phyloP scores from a whole-genome alignment of 108 stramenopile genomes.

The Asterionellopsis glacialis region DNA sequence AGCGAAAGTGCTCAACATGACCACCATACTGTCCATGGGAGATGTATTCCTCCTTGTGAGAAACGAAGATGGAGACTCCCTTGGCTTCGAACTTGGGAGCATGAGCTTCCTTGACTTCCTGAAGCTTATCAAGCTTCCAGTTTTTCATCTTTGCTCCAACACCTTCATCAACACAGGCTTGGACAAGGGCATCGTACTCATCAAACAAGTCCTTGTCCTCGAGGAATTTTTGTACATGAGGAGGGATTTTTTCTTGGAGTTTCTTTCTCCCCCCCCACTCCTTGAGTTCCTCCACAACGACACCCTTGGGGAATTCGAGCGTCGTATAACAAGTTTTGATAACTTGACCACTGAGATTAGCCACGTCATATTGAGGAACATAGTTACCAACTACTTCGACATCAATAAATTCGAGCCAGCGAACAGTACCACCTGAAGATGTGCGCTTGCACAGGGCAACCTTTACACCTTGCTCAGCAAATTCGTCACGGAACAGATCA shows the following conservation, averaged over 20 bases:
- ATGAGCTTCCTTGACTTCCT: constrained; percentile 26
- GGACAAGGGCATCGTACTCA: constrained; percentile 35
- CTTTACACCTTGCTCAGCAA: constrained; percentile 31
- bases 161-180: constrained; percentile 24
- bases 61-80: constrained; percentile 37
- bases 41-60: constrained; percentile 42
- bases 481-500: constrained; percentile 44
- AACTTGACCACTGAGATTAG: constrained; percentile 33
- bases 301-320: constrained; percentile 44
- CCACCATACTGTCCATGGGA: constrained; percentile 42
- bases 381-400: constrained; percentile 19
- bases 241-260: constrained; percentile 35
- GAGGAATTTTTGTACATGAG: constrained; percentile 36
- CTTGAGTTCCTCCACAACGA: constrained; percentile 48
- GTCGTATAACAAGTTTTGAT: constrained; percentile 40
- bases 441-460: constrained; percentile 43
- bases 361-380: constrained; percentile 46
- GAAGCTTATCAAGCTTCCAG: constrained; percentile 41
- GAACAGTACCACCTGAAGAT: constrained; percentile 21
- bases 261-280: constrained; percentile 28
- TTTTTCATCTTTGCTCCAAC: constrained; percentile 19
- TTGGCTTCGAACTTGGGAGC: constrained; percentile 36
- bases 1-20: constrained; percentile 40
- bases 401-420: constrained; percentile 57
- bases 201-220: constrained; percentile 19